phyloP scores from a whole-genome alignment of 2,329 filamentous ascomycete genomes.

The Torrubiella hemipterigena region DNA sequence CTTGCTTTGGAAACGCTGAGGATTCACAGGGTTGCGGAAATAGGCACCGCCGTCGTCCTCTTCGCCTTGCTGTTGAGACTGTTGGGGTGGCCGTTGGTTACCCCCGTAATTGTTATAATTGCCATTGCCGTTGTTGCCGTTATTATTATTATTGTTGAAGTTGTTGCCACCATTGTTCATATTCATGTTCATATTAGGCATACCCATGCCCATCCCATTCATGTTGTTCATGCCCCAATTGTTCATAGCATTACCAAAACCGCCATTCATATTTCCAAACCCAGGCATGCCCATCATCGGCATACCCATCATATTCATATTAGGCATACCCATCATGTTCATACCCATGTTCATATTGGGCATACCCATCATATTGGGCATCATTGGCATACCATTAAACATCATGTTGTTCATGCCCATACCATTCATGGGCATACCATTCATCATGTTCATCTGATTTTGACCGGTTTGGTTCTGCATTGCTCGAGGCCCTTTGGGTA shows the following conservation, averaged over 20 bases:
- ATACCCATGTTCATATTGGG: constrained; percentile 18
- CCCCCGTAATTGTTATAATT: constrained; percentile 9
- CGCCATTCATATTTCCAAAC: constrained; percentile 10
- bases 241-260: constrained; percentile 1
- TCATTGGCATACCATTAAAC: constrained; percentile 12
- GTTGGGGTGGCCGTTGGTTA: too few species aligned
- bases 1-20: constrained; percentile 75
- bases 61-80: constrained; percentile 14
- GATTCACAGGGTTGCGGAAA: constrained; percentile 91
- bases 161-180: constrained; percentile 16
- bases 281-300: constrained; percentile 5
- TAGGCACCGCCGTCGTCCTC: constrained; percentile 80
- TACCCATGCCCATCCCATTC: constrained; percentile 9
- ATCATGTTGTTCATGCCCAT: constrained; percentile 11
- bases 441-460: constrained; percentile 35
- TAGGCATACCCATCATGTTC: constrained; percentile 14
- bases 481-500: constrained; percentile 53
- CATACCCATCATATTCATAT: constrained; percentile 6
- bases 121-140: constrained; percentile 13
- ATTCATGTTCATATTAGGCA: constrained; percentile 13
- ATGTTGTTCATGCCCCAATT: constrained; percentile 8
- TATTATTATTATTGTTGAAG: constrained; percentile 17
- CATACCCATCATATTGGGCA: constrained; percentile 20
- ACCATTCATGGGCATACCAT: constrained; percentile 22
- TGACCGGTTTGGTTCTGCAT: constrained; percentile 46